These are phyloP conservation scores for Lepidopterella palustris DNA, from an alignment of 495 filamentous ascomycete genomes.

Conservation along the genomic window DNA sequence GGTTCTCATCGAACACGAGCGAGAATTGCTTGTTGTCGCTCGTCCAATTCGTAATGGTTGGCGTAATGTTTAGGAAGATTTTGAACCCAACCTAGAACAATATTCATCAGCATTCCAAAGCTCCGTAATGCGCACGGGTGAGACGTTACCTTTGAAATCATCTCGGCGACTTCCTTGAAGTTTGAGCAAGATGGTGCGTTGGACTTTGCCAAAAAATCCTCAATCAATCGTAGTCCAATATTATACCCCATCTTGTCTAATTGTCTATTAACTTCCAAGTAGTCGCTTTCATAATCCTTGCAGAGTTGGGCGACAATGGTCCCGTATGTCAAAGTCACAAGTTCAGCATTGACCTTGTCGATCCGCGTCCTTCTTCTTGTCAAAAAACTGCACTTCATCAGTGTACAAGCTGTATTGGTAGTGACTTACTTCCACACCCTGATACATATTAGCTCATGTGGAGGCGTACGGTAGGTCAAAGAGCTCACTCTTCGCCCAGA, in stretches of 20 bases:
- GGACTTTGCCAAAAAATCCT: slow-evolving; percentile 95
- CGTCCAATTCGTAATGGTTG: slow-evolving; percentile 90
- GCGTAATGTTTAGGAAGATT: slow-evolving; percentile 97
- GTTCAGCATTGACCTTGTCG: slow-evolving; percentile 79
- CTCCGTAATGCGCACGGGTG: not conserved
- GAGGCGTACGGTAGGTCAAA: slow-evolving; percentile 12
- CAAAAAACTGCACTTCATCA: not conserved
- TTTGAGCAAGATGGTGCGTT: slow-evolving; percentile 83
- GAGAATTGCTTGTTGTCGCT: slow-evolving; percentile 95
- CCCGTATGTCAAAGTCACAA: slow-evolving; percentile 95
- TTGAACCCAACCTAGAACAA: slow-evolving; percentile 84
- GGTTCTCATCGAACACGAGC: slow-evolving; percentile 93
- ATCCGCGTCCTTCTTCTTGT: slow-evolving; percentile 51
- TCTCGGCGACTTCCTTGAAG: slow-evolving; percentile 92
- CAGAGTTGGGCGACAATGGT: slow-evolving; percentile 95
- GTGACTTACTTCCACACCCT: slow-evolving; percentile 95
- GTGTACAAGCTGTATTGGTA: slow-evolving; percentile 1
- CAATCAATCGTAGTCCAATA: slow-evolving; percentile 91
- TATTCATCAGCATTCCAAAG: slow-evolving; percentile 1
- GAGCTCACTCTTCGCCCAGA: slow-evolving; percentile 90
- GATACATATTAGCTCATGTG: slow-evolving; percentile 21
- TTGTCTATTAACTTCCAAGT: slow-evolving; percentile 91
- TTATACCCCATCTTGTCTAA: slow-evolving; percentile 99
- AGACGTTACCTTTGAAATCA: slow-evolving; percentile 76
- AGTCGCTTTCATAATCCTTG: slow-evolving; percentile 90